Base-by-base conservation (phyloP, 257 asterid species). In the Gentiana macrophylla region DNA sequence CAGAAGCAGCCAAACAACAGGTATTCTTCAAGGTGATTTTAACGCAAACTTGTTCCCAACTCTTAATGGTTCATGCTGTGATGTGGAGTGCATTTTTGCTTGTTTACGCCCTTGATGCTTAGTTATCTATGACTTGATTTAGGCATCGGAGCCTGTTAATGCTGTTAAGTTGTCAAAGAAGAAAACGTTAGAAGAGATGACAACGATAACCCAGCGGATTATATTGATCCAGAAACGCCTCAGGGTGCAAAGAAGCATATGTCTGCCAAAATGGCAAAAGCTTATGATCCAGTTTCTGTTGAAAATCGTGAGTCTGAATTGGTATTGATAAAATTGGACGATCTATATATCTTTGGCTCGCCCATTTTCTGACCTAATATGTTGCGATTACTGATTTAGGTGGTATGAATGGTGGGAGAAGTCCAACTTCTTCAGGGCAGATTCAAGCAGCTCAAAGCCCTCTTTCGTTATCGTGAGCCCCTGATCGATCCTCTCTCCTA, bases 321-420 rank as follows among this genome's bases (percentile, higher is more conserved):
- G 24, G 24, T 15, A 15, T 15, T 15, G 24, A 15, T 15, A 15
- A 15, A 15, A 15, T 15, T 15, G 24, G 24, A 15, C 24, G 24
- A 15, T 15, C 24, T 15, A 15, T 15, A 15, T 15, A 15, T 15
- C 24, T 15, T 15, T 15, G 24, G 24, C 24, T 15, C 24, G 24
- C 24, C 24, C 24, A 15, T 15, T 15, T 15, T 15, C 24, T 48
- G 34, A 32, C 15, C 8, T 8, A 13, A 12, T 54, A 41, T 46
- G 11, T 8, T 46, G 4, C 2, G 52, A 61, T 51, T 50, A 53
- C 60, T 62, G 50, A 32, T 67, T 32, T 62, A 91, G 98, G 79
- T 86, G 98, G 98, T 91, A 91, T 72, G 83, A 74, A 8, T 91
- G 96, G 98, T 91, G 96, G 98, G 95, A 91, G 57, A 81, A 79